These are phyloP conservation scores for Paraphaeosphaeria minitans DNA, from an alignment of 2,329 filamentous ascomycete genomes.

Conservation along the genomic window DNA sequence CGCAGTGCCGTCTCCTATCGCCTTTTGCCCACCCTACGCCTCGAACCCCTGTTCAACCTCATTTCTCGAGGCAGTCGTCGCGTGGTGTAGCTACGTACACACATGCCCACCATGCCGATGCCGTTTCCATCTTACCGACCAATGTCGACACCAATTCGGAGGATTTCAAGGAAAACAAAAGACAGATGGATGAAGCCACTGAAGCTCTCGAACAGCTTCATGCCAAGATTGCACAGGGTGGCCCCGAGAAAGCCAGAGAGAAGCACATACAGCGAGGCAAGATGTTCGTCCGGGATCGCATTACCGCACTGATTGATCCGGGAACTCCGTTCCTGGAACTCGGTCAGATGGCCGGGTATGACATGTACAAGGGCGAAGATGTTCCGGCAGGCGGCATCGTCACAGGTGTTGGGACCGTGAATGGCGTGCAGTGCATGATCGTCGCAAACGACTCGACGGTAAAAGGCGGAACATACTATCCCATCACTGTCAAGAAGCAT, in stretches of 20 bases:
- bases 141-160: constrained; percentile 76
- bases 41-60: constrained; percentile 22
- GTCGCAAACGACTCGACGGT: constrained; percentile 97
- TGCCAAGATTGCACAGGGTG: constrained; percentile 73
- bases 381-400: constrained; percentile 91
- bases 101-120: constrained; percentile 77
- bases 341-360: constrained; percentile 86
- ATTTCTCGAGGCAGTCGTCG: constrained; percentile 15
- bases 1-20: constrained; percentile 28
- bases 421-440: constrained; percentile 89
- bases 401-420: constrained; percentile 86
- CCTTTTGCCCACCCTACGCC: constrained; percentile 21
- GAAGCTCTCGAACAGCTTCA: constrained; percentile 72
- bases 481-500: constrained; percentile 97
- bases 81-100: constrained; percentile 74
- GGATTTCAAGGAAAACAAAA: constrained; percentile 80
- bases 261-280: constrained; percentile 89
- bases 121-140: constrained; percentile 79
- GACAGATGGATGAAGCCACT: constrained; percentile 76
- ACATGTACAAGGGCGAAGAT: constrained; percentile 84
- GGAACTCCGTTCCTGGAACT: constrained; percentile 91
- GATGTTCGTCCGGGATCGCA: constrained; percentile 90
- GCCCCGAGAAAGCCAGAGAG: constrained; percentile 78
- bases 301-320: constrained; percentile 85
- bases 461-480: constrained; percentile 96